A percentile compares a stretch with the other conserved stretches of the same genome.
Evolutionary conservation across 1,139 yeast genomes (phyloP).

Genomic region (Candida sanyaensis): DNA sequence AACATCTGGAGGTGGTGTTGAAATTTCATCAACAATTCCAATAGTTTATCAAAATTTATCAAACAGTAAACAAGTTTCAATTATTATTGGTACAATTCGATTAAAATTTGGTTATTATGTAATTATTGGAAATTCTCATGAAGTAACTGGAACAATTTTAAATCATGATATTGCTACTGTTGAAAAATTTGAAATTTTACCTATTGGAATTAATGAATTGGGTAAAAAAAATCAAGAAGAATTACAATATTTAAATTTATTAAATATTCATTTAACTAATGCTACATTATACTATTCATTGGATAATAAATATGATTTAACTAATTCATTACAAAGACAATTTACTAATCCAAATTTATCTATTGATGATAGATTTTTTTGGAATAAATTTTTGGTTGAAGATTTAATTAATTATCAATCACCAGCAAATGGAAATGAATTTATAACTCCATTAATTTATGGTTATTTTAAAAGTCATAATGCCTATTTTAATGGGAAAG

Average conservation of each 20-base stretch:
- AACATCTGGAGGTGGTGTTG: slow-evolving; percentile 18
- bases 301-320: slow-evolving; percentile 70
- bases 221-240: slow-evolving; percentile 48
- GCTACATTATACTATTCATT: slow-evolving; percentile 77
- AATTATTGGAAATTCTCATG: slow-evolving; percentile 52
- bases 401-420: slow-evolving; percentile 46
- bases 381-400: slow-evolving; percentile 75
- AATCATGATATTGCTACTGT: slow-evolving; percentile 62
- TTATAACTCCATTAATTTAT: slow-evolving; percentile 77
- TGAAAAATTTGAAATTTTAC: slow-evolving; percentile 58
- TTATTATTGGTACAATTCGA: slow-evolving; percentile 74
- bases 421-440: slow-evolving; percentile 34
- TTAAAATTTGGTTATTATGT: slow-evolving; percentile 43
- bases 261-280: slow-evolving; percentile 64
- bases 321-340: slow-evolving; percentile 73
- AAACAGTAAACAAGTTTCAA: slow-evolving; percentile 46
- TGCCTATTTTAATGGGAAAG: slow-evolving; percentile 53
- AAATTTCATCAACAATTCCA: slow-evolving; percentile 23
- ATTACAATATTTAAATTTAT: slow-evolving; percentile 59
- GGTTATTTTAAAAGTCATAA: slow-evolving; percentile 70
- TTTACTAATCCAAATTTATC: slow-evolving; percentile 21
- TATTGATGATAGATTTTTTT: slow-evolving; percentile 75
- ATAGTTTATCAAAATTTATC: slow-evolving; percentile 24
- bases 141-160: slow-evolving; percentile 65
- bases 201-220: slow-evolving; percentile 34